Percentiles rank a stretch among this genome's conserved stretches.
Evolutionary conservation across 805 yeast genomes (phyloP).

Genomic region (Saccharomyces mikatae): DNA sequence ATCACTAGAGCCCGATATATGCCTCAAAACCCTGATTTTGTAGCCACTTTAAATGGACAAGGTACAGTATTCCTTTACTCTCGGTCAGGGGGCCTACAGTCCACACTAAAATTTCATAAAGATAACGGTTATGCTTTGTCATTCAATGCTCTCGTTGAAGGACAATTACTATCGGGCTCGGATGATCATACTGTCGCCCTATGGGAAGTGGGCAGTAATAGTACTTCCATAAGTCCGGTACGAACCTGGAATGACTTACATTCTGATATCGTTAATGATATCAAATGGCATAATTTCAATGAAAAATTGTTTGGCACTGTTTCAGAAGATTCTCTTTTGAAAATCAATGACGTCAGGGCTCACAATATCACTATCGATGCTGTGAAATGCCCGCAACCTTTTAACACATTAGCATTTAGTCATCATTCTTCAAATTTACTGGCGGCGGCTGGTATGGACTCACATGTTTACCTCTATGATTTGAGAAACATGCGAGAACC

Average conservation of each 20-base stretch:
- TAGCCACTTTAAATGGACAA: conserved; percentile 61
- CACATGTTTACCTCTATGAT: conserved; percentile 60
- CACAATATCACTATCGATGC: conserved; percentile 16
- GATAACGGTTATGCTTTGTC: conserved; percentile 70
- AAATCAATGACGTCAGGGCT: conserved; percentile 47
- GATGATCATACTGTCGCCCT: conserved; percentile 60
- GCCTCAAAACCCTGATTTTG: conserved; percentile 48
- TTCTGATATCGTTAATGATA: conserved; percentile 62
- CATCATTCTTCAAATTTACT: conserved; percentile 49
- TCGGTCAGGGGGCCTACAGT: conserved; percentile 22
- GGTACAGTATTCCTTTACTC: conserved; percentile 56
- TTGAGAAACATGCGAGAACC: conserved; percentile 40
- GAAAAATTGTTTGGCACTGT: conserved; percentile 57
- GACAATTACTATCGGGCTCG: conserved; percentile 50
- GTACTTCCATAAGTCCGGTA: conserved; percentile 22
- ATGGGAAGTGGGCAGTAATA: conserved; percentile 40
- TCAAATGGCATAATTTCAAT: conserved; percentile 57
- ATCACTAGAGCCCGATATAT: conserved; percentile 64
- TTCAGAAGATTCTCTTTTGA: conserved; percentile 57
- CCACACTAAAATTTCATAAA: conserved; percentile 42
- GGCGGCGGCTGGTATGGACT: conserved; percentile 64
- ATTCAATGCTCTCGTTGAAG: conserved; percentile 47
- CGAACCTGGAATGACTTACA: conserved; percentile 32
- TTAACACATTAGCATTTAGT: conserved; percentile 62
- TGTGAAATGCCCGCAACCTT: conserved; percentile 31